Evolutionary conservation across 768 basidiomycete species (phyloP).

Genomic region (Hortiboletus flavorubellus): DNA sequence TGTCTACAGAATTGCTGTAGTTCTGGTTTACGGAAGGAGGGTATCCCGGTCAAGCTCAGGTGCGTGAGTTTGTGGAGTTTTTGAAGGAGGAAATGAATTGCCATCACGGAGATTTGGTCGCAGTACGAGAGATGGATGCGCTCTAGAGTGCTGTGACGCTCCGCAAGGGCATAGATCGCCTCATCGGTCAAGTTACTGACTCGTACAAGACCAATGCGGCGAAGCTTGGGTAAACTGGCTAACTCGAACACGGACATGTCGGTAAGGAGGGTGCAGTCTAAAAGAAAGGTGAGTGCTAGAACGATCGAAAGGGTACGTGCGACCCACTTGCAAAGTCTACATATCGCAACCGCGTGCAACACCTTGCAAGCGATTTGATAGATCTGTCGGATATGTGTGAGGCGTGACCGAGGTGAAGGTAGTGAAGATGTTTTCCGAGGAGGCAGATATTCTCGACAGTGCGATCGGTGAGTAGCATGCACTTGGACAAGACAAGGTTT

Average conservation of each 20-base stretch:
- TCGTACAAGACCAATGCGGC: constrained; percentile 92
- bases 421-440: constrained; percentile 90
- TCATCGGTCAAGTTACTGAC: constrained; percentile 93
- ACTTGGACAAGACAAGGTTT: constrained; percentile 85
- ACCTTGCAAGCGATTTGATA: constrained; percentile 76
- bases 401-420: constrained; percentile 93
- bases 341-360: constrained; percentile 88
- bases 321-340: constrained; percentile 93
- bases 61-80: constrained; percentile 91
- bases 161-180: constrained; percentile 83
- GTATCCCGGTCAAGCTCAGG: constrained; percentile 95
- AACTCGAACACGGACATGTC: constrained; percentile 95
- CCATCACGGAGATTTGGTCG: constrained; percentile 89
- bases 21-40: constrained; percentile 80
- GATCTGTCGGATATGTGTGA: constrained; percentile 86
- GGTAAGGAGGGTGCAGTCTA: constrained; percentile 83
- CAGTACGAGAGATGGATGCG: constrained; percentile 97
- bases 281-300: constrained; percentile 10
- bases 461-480: constrained; percentile 71
- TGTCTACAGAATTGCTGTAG: constrained; percentile 87
- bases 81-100: constrained; percentile 85
- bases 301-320: neutral
- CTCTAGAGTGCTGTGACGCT: constrained; percentile 83
- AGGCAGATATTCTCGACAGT: constrained; percentile 80
- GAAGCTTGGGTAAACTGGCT: constrained; percentile 81